Conservation (phyloP, 202 grass and related monocot species). For the Musa balbisiana region DNA sequence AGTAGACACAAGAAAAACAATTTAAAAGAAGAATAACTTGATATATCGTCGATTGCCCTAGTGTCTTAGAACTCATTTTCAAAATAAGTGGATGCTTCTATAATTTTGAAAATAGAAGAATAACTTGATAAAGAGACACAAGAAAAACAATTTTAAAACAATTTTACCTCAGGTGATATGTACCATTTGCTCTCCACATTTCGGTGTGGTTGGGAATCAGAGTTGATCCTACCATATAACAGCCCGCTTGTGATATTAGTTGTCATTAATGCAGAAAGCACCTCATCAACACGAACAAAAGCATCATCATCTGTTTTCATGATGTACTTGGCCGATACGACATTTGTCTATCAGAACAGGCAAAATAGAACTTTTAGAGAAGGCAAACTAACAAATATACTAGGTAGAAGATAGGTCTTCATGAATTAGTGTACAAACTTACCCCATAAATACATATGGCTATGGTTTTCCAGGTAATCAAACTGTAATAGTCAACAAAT, state of each 20-base stretch:
- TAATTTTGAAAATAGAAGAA: too few relatives aligned
- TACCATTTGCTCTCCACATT: conserved; percentile 91
- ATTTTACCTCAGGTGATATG: conserved; percentile 71
- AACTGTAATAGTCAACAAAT: conserved; percentile 91
- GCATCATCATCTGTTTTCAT: conserved; percentile 99
- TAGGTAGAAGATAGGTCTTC: not conserved
- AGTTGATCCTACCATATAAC: conserved; percentile 75
- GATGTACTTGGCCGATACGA: conserved; percentile 66
- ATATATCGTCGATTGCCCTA: too few relatives aligned
- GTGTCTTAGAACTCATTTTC: too few relatives aligned
- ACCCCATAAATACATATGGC: conserved; percentile 96
- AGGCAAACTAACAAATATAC: not conserved
- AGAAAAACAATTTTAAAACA: not conserved
- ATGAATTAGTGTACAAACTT: conserved; percentile 9
- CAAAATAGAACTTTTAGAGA: not conserved
- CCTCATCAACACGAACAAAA: conserved; percentile 87
- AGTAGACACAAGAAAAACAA: too few relatives aligned
- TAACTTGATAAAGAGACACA: too few relatives aligned
- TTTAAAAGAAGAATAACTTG: too few relatives aligned
- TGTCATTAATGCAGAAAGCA: conserved; percentile 55
- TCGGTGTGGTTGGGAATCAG: conserved; percentile 66
- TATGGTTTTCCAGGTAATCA: conserved; percentile 97
- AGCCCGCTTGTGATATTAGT: conserved; percentile 63
- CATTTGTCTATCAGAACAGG: conserved; percentile 44
- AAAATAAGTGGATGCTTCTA: too few relatives aligned